Evolutionary conservation across 345 rosid species (phyloP).

Genomic region (Xanthoceras sorbifolium): DNA sequence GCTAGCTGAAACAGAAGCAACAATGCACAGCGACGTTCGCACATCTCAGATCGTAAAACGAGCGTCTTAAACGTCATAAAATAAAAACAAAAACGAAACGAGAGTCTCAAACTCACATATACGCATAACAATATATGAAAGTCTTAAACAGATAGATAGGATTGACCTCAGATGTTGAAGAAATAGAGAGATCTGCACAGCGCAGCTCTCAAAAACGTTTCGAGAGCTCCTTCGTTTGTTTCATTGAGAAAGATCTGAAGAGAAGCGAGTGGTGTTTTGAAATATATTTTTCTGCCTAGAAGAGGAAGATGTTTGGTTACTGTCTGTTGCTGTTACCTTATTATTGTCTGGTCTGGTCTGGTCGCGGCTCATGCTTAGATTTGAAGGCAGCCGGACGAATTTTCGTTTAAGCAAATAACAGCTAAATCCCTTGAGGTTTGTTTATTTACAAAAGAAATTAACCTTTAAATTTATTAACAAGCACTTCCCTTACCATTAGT

Average conservation of each 20-base stretch:
- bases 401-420: no score
- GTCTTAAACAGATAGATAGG: not conserved
- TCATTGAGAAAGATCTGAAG: slow-evolving; percentile 19
- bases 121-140: not conserved
- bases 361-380: not conserved
- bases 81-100: not conserved
- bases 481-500: no score
- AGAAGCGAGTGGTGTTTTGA: slow-evolving; percentile 10
- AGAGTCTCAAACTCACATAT: not conserved
- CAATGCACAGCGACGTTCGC: not conserved
- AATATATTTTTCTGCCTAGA: not conserved
- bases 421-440: no score
- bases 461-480: no score
- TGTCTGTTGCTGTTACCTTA: not conserved
- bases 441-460: no score
- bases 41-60: not conserved
- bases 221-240: not conserved
- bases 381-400: not conserved
- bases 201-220: not conserved
- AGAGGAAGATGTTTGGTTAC: not conserved
- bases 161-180: slow-evolving; percentile 18
- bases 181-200: not conserved
- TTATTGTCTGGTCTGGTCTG: not conserved
- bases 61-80: not conserved
- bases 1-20: not conserved